phyloP scores from a whole-genome alignment of 345 rosid genomes.

The Carallia brachiata region DNA sequence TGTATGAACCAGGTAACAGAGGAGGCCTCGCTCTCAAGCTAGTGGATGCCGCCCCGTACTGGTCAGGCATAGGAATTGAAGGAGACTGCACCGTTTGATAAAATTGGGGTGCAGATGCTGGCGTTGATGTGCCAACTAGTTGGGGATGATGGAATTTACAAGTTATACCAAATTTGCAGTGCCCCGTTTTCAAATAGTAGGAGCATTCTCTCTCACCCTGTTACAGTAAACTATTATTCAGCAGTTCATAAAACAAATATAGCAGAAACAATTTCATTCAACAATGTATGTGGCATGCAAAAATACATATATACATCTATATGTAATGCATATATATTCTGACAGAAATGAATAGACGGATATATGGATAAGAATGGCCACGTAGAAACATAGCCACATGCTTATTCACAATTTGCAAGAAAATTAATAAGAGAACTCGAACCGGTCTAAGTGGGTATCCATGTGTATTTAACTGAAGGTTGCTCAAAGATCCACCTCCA shows the following conservation, averaged over 20 bases:
- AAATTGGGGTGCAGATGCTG: constrained; percentile 33
- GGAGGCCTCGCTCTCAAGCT: constrained; percentile 30
- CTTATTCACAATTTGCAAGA: not conserved
- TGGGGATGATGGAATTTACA: constrained; percentile 35
- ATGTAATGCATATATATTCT: no score
- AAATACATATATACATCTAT: not conserved
- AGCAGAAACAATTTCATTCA: not conserved
- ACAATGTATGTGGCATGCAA: not conserved
- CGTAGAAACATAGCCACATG: not conserved
- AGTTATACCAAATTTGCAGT: constrained; percentile 29
- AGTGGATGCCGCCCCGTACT: constrained; percentile 23
- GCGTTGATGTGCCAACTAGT: constrained; percentile 19
- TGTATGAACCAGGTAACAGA: constrained; percentile 25
- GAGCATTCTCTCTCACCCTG: constrained; percentile 33
- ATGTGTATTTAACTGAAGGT: constrained; percentile 21
- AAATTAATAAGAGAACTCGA: constrained; percentile 9
- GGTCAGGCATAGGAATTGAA: constrained; percentile 24
- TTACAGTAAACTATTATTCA: not conserved
- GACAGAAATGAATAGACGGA: not conserved
- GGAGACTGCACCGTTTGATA: constrained; percentile 32
- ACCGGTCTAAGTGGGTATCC: constrained; percentile 31
- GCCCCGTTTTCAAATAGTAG: constrained; percentile 34
- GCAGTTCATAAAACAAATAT: not conserved
- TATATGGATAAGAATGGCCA: not conserved
- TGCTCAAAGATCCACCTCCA: constrained; percentile 26